Percentiles rank a stretch among this genome's conserved stretches.
Evolutionary conservation across 2,329 filamentous ascomycete genomes (phyloP).

Genomic region (Fusarium anthophilum): DNA sequence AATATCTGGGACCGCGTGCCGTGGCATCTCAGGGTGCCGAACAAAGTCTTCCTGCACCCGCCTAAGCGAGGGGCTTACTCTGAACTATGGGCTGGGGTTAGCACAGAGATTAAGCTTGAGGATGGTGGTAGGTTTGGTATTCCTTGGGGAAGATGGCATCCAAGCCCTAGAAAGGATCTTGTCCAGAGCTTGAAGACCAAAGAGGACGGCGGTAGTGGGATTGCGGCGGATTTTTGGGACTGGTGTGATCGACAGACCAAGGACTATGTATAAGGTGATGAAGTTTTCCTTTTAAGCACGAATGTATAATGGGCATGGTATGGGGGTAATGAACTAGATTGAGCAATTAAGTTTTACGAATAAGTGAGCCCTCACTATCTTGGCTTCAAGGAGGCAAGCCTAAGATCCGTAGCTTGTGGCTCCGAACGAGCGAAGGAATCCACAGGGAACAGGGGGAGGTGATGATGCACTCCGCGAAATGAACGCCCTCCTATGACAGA

Average conservation of each 20-base stretch:
- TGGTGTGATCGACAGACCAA: slow-evolving; percentile 4
- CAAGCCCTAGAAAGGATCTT: background rate
- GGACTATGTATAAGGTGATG: fast-evolving
- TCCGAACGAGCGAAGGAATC: too few relatives aligned
- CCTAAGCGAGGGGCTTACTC: slow-evolving; percentile 52
- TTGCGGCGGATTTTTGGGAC: background rate
- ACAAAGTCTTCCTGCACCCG: slow-evolving; percentile 41
- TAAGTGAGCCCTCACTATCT: background rate
- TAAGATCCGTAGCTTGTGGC: too few relatives aligned
- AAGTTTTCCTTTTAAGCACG: too few relatives aligned
- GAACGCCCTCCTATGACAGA: background rate
- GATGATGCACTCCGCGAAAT: background rate
- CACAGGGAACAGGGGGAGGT: too few relatives aligned
- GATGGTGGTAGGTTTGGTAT: slow-evolving; percentile 25
- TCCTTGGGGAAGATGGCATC: slow-evolving; percentile 4
- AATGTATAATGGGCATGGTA: too few relatives aligned
- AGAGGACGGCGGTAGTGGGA: background rate
- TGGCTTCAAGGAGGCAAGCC: background rate
- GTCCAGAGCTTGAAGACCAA: background rate
- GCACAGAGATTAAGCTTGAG: slow-evolving; percentile 46
- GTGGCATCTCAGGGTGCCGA: slow-evolving; percentile 18
- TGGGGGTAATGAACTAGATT: too few relatives aligned
- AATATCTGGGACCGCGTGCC: slow-evolving; percentile 31
- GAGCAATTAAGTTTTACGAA: too few relatives aligned
- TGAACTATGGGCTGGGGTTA: slow-evolving; percentile 52